Evolutionary conservation across 169 alveolate species (phyloP).

Genomic region (Neospora caninum): DNA sequence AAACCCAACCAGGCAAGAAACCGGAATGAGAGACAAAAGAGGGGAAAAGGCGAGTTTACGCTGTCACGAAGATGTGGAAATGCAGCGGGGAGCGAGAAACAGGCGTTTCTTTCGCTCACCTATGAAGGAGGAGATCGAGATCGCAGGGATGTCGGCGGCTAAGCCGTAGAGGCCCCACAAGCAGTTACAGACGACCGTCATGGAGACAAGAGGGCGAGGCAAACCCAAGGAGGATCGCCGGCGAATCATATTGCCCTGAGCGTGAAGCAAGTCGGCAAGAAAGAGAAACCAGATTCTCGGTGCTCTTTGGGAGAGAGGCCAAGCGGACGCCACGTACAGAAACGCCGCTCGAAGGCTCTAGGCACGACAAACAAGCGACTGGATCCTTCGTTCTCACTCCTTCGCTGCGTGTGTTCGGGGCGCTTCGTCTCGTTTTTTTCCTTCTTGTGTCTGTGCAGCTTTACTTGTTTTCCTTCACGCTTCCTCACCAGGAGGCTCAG

Average conservation of each 20-base stretch:
- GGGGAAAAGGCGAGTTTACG: background rate
- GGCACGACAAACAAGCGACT: too few relatives aligned
- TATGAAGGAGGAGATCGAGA: background rate
- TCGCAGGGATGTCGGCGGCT: background rate
- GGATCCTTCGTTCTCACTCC: too few relatives aligned
- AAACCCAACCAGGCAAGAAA: background rate
- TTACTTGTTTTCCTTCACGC: too few relatives aligned
- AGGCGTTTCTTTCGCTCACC: background rate
- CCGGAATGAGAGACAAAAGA: background rate
- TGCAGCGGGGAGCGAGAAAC: background rate
- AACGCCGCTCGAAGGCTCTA: too few relatives aligned
- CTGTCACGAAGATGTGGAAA: background rate
- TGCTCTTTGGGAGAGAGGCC: too few relatives aligned
- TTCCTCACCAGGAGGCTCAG: background rate
- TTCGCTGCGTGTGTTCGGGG: too few relatives aligned
- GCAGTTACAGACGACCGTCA: conserved; percentile 14
- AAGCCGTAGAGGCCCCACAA: conserved; percentile 8
- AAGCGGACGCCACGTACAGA: too few relatives aligned
- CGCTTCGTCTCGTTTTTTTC: too few relatives aligned
- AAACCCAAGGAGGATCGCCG: background rate
- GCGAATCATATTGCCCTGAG: background rate
- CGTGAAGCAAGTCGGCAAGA: background rate
- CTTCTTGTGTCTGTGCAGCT: too few relatives aligned
- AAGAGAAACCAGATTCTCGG: too few relatives aligned
- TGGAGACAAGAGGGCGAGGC: background rate